These are phyloP conservation scores for Rhizoclosmatium globosum DNA, from an alignment of 192 early-diverging fungal genomes.

Conservation along the genomic window DNA sequence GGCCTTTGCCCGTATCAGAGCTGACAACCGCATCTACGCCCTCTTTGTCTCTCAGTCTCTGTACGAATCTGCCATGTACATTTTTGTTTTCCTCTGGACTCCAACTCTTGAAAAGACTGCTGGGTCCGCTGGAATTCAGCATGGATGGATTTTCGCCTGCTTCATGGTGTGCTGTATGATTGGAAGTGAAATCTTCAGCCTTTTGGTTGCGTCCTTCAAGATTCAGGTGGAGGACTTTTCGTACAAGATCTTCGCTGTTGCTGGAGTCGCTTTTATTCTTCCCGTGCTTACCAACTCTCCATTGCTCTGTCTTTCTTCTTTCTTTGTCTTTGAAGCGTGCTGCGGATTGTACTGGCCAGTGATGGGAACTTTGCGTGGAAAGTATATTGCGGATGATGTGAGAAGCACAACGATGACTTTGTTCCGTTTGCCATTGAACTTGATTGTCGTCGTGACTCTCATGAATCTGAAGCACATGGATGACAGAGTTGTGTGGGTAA, in stretches of 20 bases:
- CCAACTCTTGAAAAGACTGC: slow-evolving; percentile 42
- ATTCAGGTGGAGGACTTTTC: background rate
- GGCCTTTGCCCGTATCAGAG: background rate
- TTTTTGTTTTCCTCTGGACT: slow-evolving; percentile 60
- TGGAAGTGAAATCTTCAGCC: slow-evolving; percentile 48
- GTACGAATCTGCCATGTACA: slow-evolving; percentile 62
- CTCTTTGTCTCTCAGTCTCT: slow-evolving; percentile 54
- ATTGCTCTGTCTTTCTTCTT: background rate
- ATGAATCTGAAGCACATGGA: slow-evolving; percentile 31
- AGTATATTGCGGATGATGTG: slow-evolving; percentile 53
- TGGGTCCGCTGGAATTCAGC: slow-evolving; percentile 40
- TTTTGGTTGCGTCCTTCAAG: background rate
- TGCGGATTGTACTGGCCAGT: slow-evolving; percentile 54
- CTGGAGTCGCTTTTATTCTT: background rate
- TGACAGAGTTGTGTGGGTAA: background rate
- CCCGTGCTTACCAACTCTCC: background rate
- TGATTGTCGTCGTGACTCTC: slow-evolving; percentile 55
- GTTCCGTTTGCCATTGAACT: slow-evolving; percentile 62
- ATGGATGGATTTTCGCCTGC: slow-evolving; percentile 53
- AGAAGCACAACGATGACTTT: slow-evolving; percentile 58
- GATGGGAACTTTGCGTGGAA: slow-evolving; percentile 47
- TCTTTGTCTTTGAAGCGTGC: background rate
- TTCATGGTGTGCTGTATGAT: slow-evolving; percentile 63
- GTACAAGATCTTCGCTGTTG: background rate
- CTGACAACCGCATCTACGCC: slow-evolving; percentile 38